Base-by-base conservation (phyloP, 1,284 basidiomycete species). In the Rhodofomes roseus region DNA sequence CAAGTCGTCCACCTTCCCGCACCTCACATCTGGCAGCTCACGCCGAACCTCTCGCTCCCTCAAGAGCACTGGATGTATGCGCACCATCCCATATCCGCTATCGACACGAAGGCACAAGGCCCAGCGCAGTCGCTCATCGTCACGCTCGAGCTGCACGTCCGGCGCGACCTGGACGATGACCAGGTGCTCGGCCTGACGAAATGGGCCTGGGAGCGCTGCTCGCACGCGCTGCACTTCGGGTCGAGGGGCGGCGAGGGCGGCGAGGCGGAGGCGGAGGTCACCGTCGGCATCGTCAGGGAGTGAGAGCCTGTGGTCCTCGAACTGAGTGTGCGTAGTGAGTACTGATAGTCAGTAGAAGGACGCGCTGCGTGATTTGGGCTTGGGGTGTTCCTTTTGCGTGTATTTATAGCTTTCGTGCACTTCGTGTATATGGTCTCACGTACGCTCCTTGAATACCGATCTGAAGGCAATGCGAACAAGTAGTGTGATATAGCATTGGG, bases 21-120 rank as follows among this genome's bases (percentile, higher is more conserved):
- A 11, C 92, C 91, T 1, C 91, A 93, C 65, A 84, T 95, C 55
- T 95, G 93, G 93, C 92, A 94, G 68, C 81, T 94, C 46, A 83
- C 85, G 18, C 88, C 89, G 50, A 65, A 68, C 67, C 61, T 68
- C 65, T 61, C 63, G 60, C 66, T 69, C 60, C 64, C 61, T 62
- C 68, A 58, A 62, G 63, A 48, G 60, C 58, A 46, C 20, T 63
- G 59, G 29, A 60, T 57, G 27, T 63, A 65, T 62, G 62, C 65
- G 31, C 59, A 59, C 40, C 53, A 48, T 14, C 63, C 27, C 34
- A 55, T 39, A 59, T 67, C 62, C n/a, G 43, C 50, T 16, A 48
- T 60, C 50, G 63, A 55, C 2, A 61, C 59, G 36, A 68, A 68
- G 52, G 60, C 58, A 22, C 59, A 66, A 56, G 67, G 70, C 34